Percentiles rank a stretch among this genome's conserved stretches.
phyloP scores from a whole-genome alignment of 139 green algal genomes.

The Tetraselmis striata region DNA sequence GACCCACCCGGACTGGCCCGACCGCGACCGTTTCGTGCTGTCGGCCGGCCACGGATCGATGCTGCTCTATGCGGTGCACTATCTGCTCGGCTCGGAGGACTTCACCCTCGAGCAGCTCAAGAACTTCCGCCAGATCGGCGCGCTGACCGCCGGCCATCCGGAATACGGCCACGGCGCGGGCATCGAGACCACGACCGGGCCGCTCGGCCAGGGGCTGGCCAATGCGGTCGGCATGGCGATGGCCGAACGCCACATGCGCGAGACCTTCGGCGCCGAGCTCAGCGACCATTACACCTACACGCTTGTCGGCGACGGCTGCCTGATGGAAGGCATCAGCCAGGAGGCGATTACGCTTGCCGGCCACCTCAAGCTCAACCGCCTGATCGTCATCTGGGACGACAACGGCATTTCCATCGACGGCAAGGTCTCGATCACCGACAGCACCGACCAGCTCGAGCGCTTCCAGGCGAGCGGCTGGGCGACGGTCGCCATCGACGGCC shows the following conservation, averaged over 20 bases:
- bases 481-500: constrained; percentile 71
- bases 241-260: constrained; percentile 94
- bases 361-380: constrained; percentile 97
- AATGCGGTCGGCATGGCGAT: constrained; percentile 92
- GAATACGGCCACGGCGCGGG: constrained; percentile 95
- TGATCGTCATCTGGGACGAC: constrained; percentile 98
- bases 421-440: constrained; percentile 97
- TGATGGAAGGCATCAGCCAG: constrained; percentile 97
- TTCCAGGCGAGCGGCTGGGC: constrained; percentile 91
- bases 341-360: constrained; percentile 93
- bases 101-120: constrained; percentile 90
- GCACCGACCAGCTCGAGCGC: constrained; percentile 87
- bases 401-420: constrained; percentile 99
- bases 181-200: constrained; percentile 95
- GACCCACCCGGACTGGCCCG: constrained; percentile 87
- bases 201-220: constrained; percentile 91
- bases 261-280: constrained; percentile 71
- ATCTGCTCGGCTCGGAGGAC: constrained; percentile 88
- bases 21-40: constrained; percentile 97
- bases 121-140: constrained; percentile 92
- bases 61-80: constrained; percentile 94
- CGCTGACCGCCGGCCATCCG: constrained; percentile 88
- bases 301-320: constrained; percentile 96
- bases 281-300: constrained; percentile 99
- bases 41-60: constrained; percentile 98